Conservation (phyloP, 2,329 filamentous ascomycete species). For the Alternaria burnsii region DNA sequence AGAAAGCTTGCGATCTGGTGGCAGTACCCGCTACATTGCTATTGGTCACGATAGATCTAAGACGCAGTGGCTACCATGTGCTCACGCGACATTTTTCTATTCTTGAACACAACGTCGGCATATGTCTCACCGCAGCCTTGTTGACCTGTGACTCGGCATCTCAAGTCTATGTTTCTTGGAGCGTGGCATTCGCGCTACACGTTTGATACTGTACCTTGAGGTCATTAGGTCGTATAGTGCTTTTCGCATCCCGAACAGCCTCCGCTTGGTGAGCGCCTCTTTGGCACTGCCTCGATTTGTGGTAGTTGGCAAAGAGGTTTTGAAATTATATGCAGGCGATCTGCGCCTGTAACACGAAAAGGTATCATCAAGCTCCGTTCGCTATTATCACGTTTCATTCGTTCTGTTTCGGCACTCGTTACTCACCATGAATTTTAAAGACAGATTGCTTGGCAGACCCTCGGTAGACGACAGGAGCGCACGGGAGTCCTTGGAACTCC, state of each 20-base stretch:
- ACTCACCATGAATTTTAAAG: slow-evolving; percentile 24
- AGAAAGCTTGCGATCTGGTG: background rate
- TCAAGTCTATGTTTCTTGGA: background rate
- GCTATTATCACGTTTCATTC: background rate
- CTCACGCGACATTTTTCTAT: slow-evolving; percentile 31
- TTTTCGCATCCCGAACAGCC: slow-evolving; percentile 12
- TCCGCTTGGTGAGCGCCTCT: slow-evolving; percentile 10
- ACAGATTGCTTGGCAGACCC: slow-evolving; percentile 16
- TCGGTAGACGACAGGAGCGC: slow-evolving; percentile 12
- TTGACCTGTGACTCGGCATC: background rate
- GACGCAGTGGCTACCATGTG: background rate
- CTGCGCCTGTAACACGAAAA: slow-evolving; percentile 1
- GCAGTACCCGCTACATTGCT: background rate
- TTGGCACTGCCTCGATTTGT: slow-evolving; percentile 25
- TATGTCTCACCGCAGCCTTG: background rate
- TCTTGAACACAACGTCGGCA: slow-evolving; percentile 3
- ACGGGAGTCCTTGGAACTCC: slow-evolving; percentile 18
- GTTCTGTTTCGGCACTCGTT: slow-evolving; percentile 4
- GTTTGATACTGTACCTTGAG: background rate
- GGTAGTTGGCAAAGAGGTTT: background rate
- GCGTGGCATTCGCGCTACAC: slow-evolving; percentile 3
- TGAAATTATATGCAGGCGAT: slow-evolving; percentile 4
- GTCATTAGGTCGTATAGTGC: slow-evolving; percentile 4
- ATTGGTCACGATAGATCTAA: slow-evolving; percentile 11
- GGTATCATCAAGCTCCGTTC: background rate